Conservation (phyloP, 495 filamentous ascomycete species). For the Trichoderma orchidacearum region DNA sequence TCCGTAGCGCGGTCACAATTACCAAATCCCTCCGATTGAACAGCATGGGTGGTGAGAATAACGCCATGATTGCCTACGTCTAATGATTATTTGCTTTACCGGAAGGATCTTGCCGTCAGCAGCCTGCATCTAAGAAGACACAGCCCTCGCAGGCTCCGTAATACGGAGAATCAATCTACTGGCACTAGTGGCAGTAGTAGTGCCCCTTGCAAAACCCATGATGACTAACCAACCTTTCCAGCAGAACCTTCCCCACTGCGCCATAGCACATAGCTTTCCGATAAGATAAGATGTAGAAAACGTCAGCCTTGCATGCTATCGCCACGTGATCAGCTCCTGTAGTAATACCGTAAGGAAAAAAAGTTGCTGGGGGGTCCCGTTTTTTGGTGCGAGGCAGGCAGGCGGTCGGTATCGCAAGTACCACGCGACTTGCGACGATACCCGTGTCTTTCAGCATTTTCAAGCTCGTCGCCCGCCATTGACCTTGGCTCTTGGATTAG, state of each 20-base stretch:
- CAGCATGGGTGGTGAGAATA: too few relatives aligned
- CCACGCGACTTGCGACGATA: slow-evolving; percentile 1
- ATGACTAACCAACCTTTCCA: too few relatives aligned
- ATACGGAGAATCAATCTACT: too few relatives aligned
- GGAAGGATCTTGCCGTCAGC: too few relatives aligned
- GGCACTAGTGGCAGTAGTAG: too few relatives aligned
- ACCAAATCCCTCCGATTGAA: neutral
- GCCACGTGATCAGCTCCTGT: slow-evolving; percentile 2
- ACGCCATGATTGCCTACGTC: too few relatives aligned
- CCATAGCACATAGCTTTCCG: too few relatives aligned
- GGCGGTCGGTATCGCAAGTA: neutral
- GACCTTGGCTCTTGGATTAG: neutral
- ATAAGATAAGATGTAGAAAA: neutral
- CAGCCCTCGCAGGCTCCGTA: too few relatives aligned
- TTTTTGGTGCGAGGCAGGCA: neutral
- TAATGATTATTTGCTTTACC: too few relatives aligned
- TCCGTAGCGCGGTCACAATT: neutral
- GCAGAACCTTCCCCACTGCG: too few relatives aligned
- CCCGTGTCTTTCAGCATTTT: neutral
- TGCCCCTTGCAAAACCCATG: too few relatives aligned
- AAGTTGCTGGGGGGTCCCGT: neutral
- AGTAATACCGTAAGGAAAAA: neutral
- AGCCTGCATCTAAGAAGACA: too few relatives aligned
- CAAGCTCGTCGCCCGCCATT: neutral
- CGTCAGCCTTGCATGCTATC: slow-evolving; percentile 8